These are phyloP conservation scores for Chaetothyriales sp. DNA, from an alignment of 2,329 filamentous ascomycete genomes.

Conservation along the genomic window DNA sequence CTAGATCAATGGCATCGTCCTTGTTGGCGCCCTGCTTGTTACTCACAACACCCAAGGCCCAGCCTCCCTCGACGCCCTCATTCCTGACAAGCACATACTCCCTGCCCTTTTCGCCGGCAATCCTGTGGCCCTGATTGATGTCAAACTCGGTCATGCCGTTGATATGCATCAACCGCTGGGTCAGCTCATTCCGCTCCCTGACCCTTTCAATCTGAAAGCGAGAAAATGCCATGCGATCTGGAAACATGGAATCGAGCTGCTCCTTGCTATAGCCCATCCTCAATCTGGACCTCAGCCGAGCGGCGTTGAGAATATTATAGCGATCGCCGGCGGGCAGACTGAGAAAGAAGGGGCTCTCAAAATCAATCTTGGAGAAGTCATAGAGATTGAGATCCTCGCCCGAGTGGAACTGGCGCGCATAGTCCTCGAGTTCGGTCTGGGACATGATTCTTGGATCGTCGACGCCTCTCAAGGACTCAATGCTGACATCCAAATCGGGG, in stretches of 20 bases:
- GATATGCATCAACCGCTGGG: constrained; percentile 85
- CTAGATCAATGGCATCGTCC: constrained; percentile 85
- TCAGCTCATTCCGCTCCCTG: constrained; percentile 81
- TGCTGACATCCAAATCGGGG: constrained; percentile 64
- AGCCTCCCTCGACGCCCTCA: constrained; percentile 85
- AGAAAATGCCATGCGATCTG: constrained; percentile 92
- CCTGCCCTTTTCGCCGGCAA: constrained; percentile 62
- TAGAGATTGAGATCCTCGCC: constrained; percentile 83
- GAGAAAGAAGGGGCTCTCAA: constrained; percentile 87
- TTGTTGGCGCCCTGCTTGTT: constrained; percentile 61
- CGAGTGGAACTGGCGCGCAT: constrained; percentile 78
- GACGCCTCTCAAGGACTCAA: constrained; percentile 74
- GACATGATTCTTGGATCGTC: constrained; percentile 96
- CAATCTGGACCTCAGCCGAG: constrained; percentile 70
- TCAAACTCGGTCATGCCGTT: constrained; percentile 70
- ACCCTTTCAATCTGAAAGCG: constrained; percentile 93
- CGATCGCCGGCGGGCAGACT: constrained; percentile 79
- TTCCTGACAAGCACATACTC: constrained; percentile 97
- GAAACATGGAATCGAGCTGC: constrained; percentile 92
- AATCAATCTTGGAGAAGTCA: constrained; percentile 98
- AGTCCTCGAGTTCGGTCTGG: constrained; percentile 82
- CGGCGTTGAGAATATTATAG: constrained; percentile 95
- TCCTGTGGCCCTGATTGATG: constrained; percentile 40
- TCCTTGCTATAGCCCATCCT: constrained; percentile 96
- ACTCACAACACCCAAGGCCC: constrained; percentile 87